A percentile compares a stretch with the other conserved stretches of the same genome.
These are phyloP conservation scores for Cryptococcus floricola DNA, from an alignment of 1,284 basidiomycete species.

Conservation along the genomic window DNA sequence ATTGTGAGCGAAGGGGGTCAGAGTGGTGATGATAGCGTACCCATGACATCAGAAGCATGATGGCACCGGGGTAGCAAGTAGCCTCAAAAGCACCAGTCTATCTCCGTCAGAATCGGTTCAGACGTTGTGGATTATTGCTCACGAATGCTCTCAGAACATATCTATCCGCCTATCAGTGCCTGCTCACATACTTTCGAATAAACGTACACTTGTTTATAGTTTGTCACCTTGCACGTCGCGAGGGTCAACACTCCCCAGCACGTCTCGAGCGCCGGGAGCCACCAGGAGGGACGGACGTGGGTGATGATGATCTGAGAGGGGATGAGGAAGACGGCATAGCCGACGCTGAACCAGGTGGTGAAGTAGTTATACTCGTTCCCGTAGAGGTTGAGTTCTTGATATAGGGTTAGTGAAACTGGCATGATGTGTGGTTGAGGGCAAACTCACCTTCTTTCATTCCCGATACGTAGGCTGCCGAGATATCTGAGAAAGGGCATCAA, in stretches of 20 bases:
- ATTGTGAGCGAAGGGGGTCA: not conserved
- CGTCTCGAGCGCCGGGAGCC: conserved; percentile 28
- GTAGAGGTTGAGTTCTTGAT: conserved; percentile 59
- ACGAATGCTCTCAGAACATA: conserved; percentile 19
- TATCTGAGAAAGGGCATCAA: conserved; percentile 2
- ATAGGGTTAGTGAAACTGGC: not conserved
- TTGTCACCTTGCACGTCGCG: conserved; percentile 20
- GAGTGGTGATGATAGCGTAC: conserved; percentile 4
- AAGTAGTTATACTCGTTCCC: conserved; percentile 64
- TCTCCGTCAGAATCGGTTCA: not conserved
- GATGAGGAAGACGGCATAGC: conserved; percentile 30
- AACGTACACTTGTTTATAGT: conserved; percentile 27
- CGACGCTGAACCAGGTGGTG: conserved; percentile 23
- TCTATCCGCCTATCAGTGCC: conserved; percentile 1
- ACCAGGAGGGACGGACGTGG: conserved; percentile 26
- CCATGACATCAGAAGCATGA: conserved; percentile 31
- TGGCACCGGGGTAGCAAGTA: conserved; percentile 30
- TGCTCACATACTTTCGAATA: not conserved
- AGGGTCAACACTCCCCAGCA: conserved; percentile 34
- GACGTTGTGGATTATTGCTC: not conserved
- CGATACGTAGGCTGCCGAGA: conserved; percentile 54
- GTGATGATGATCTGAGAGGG: conserved; percentile 40
- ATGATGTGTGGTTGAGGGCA: not conserved
- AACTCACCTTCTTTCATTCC: conserved; percentile 66
- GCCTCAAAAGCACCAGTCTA: conserved; percentile 30